Evolutionary conservation across 2,329 filamentous ascomycete species (phyloP), one percentile per base, ranked within the genome.

Genomic region (Penicillium sp.): DNA sequence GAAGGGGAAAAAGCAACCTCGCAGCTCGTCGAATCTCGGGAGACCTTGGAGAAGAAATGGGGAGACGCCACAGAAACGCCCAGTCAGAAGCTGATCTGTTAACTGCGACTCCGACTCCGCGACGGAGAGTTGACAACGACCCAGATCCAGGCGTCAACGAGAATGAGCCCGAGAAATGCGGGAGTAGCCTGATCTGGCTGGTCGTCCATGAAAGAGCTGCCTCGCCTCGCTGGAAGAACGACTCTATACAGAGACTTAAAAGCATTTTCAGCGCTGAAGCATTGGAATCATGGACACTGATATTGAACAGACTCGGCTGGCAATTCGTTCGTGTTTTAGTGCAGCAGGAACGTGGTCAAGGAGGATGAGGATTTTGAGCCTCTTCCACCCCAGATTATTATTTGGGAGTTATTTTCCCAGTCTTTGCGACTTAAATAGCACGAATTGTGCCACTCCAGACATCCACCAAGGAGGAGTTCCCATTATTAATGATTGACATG

Each of bases 31-130:
- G 46, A 56, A 52, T 54, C 49, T 48, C 41, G 46, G 38, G 56
- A 52, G 56, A 29, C 17, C 55, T 50, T 57, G 45, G 55, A 57
- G 35, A 41, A 50, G 47, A 56, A 47, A 46, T 61, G 50, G 51
- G 52, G 48, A 61, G n/a, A 61, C 58, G 58, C 58, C 51, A 55
- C 51, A 45, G 46, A 41, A 56, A 51, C 58, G 58, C 46, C 57
- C 45, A 50, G 59, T 61, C 53, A 61, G 29, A 52, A 45, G 23
- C 17, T 48, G 26, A 26, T 41, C 35, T 15, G 13, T 41, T 41
- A 15, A 41, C 35, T 41, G 35, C 11, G 35, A 41, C 35, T 11
- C 11, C 5, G 13, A 41, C 5, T 41, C 9, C 15, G 35, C 35
- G 35, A 41, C 15, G 35, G 35, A 13, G 35, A 41, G 11, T 15